phyloP scores from a whole-genome alignment of 1,284 basidiomycete species.

The Cutaneotrichosporon sp. region DNA sequence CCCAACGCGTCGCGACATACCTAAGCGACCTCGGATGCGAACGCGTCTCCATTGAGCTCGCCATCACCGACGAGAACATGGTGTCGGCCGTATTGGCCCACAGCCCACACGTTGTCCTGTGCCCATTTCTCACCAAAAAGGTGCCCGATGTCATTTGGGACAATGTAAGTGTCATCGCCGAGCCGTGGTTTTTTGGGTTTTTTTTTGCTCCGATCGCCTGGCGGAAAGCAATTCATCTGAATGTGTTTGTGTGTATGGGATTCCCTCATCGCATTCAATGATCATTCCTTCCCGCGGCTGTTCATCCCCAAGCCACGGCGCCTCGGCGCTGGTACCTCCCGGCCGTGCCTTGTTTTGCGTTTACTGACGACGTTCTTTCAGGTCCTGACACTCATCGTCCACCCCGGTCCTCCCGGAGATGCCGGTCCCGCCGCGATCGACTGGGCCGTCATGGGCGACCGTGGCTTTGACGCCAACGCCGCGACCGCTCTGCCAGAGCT shows the following conservation, averaged over 20 bases:
- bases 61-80: conserved; percentile 46
- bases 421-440: conserved; percentile 51
- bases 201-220: no score
- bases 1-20: conserved; percentile 45
- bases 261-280: no score
- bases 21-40: conserved; percentile 42
- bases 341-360: background rate
- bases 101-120: conserved; percentile 48
- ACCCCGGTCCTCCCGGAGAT: conserved; percentile 52
- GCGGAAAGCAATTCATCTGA: no score
- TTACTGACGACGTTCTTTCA: conserved; percentile 9
- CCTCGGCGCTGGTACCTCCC: no score
- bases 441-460: conserved; percentile 50
- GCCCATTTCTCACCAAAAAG: conserved; percentile 50
- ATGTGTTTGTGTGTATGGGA: background rate
- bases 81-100: conserved; percentile 43
- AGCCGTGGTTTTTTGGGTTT: no score
- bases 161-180: conserved; percentile 28
- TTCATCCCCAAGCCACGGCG: no score
- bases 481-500: conserved; percentile 38
- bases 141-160: conserved; percentile 47
- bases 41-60: conserved; percentile 47
- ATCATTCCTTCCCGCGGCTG: background rate
- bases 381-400: conserved; percentile 51
- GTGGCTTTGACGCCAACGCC: conserved; percentile 37